Base-by-base conservation (phyloP, 2,329 filamentous ascomycete species). In the Trichoderma semiorbis region DNA sequence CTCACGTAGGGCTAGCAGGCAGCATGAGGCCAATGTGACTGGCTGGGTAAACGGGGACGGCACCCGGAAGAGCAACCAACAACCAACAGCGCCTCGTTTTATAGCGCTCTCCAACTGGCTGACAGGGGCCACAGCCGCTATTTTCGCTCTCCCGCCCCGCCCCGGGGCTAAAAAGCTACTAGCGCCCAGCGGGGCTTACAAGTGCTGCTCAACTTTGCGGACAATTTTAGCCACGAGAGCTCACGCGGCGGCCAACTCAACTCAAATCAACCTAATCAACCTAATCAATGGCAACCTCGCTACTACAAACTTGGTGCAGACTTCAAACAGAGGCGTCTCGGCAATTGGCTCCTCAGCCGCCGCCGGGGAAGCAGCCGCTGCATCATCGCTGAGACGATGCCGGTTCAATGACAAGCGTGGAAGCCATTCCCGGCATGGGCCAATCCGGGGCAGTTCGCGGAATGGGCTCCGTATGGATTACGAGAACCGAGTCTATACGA, bases 41-140 rank as follows among this genome's bases (percentile, higher is more conserved):
- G 66, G 66, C 66, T 69, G 67, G 57, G 32, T 62, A 62, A 69
- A 69, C 50, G n/a, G 67, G 39, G 28, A 62, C 34, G 39, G 57
- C 67, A 26, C 36, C n/a, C 32, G 4, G n/a, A 67, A 55, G 30
- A 28, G 26, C 53, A 16, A 14, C 66, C 36, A 69, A 69, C 53
- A 28, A 14, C 66, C 36, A 69, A 69, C 66, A 61, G 55, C 34
- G 57, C 34, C 65, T 55, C 10, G 16, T 39, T 32, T 39, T 32
- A 39, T 39, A 57, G 63, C 63, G 63, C 63, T 64, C 63, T 53
- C 6, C 47, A 21, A 62, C 24, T 24, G 36, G 39, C 36, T 10
- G 36, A 47, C 61, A 65, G 62, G 62, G 62, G n/a, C 34, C 11
- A 2, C 0, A 39, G 61, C 61, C 61, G 26, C 61, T 50, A 64